Conservation (phyloP, 106 monocot species). For the Phalaenopsis equestris region DNA sequence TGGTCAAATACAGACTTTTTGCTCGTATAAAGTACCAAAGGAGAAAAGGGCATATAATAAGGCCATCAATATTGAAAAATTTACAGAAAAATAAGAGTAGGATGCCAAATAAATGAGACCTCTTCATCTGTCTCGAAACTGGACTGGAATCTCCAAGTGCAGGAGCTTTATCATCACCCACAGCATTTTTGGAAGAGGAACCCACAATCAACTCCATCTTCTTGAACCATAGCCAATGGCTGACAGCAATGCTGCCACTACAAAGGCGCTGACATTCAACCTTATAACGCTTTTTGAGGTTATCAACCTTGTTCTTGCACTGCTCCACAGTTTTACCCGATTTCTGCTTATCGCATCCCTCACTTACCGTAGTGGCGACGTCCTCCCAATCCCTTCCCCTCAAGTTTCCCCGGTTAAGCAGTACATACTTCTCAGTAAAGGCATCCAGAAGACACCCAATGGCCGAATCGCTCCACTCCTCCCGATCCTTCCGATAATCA, state of each 20-base stretch:
- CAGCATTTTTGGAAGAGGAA: constrained; percentile 35
- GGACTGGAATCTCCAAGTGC: constrained; percentile 12
- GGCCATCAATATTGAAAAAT: not conserved
- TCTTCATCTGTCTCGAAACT: constrained; percentile 36
- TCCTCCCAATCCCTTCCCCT: constrained; percentile 99
- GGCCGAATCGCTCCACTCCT: constrained; percentile 97
- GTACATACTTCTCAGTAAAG: constrained; percentile 84
- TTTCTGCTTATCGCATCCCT: constrained; percentile 64
- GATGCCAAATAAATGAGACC: constrained; percentile 11
- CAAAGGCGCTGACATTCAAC: constrained; percentile 83
- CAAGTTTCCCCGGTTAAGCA: constrained; percentile 85
- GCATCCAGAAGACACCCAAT: constrained; percentile 81
- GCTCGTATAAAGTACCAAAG: not conserved
- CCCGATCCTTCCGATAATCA: constrained; percentile 91
- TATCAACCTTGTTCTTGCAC: constrained; percentile 99
- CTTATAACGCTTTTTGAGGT: constrained; percentile 96
- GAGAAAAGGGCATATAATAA: not conserved
- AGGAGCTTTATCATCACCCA: constrained; percentile 46
- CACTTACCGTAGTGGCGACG: constrained; percentile 75
- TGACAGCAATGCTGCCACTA: constrained; percentile 36
- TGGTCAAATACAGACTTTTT: not conserved
- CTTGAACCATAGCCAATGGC: constrained; percentile 98
- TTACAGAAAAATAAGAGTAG: not conserved
- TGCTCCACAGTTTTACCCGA: constrained; percentile 90
- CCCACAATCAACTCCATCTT: constrained; percentile 92